Evolutionary conservation across 2,329 filamentous ascomycete genomes (phyloP), one percentile per base, ranked within the genome.

Genomic region (Dendryphion nanum): DNA sequence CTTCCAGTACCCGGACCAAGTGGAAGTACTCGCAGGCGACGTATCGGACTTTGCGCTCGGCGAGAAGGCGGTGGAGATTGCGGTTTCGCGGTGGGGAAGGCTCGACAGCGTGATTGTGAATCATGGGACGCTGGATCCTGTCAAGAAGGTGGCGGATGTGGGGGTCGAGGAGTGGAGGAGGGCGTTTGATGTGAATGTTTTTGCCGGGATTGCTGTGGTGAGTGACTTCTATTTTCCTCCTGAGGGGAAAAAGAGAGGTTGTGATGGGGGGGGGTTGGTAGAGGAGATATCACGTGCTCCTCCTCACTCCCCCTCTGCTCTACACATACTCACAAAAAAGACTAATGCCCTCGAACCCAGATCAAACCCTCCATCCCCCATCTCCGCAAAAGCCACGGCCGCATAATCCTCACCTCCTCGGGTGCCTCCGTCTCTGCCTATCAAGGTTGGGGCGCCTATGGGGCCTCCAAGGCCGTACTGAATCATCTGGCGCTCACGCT

Each of bases 21-120:
- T 83, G 19, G 71, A 75, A 33, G 69, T 79, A 2, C 61, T 82
- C 12, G 68, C 73, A 3, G 79, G 78, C n/a, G 80, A 85, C 45
- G 63, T 81, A 8, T 61, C 71, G 1, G 76, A 82, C 48, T 59
- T 73, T 18, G 67, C 63, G 1, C 59, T 85, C 18, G 77, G 80
- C 4, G 64, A 75, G 1, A 78, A 78, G 57, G 77, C 85, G 4
- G 79, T 88, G 4, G 72, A 83, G 3, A 67, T 82, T 1, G 85
- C 89, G 0, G 57, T 85, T 8, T 69, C 77, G 18, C 70, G 77
- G 0, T 97, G 88, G 63, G 84, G 83, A 7, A 74, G 72, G 33
- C 68, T 98, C 4, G 89, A 98, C 59, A 85, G 83, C 2, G 63
- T 98, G 30, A 80, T 98, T 10, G 71, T 97, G 45, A 97, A 97